Conservation (phyloP, 164 flowering plant species). For the Chloranthus sessilifolius region DNA sequence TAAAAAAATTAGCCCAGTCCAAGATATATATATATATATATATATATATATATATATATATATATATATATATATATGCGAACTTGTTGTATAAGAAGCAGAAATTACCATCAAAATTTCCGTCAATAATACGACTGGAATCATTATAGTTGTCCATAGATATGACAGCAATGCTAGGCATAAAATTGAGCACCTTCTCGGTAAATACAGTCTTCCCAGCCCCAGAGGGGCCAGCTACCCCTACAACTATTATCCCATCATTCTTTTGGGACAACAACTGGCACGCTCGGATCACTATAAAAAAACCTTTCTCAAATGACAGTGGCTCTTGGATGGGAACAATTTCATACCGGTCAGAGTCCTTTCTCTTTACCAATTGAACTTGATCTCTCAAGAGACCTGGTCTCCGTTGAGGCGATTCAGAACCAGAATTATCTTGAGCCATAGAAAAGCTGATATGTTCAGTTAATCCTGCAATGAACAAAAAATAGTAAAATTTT, state of each 20-base stretch:
- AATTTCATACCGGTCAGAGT: conserved; percentile 69
- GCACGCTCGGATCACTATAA: conserved; percentile 82
- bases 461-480: conserved; percentile 1
- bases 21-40: too few relatives aligned
- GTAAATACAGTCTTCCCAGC: conserved; percentile 96
- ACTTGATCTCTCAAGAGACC: conserved; percentile 89
- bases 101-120: conserved; percentile 90
- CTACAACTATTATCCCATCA: conserved; percentile 77
- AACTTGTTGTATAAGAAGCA: neutral
- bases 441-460: conserved; percentile 32
- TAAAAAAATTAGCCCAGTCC: too few relatives aligned
- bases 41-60: too few relatives aligned
- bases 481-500: neutral
- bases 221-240: conserved; percentile 96
- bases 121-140: conserved; percentile 83
- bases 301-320: conserved; percentile 95
- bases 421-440: conserved; percentile 36
- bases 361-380: conserved; percentile 60
- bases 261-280: conserved; percentile 83
- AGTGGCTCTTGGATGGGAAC: conserved; percentile 58
- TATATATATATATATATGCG: too few relatives aligned
- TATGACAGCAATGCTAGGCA: conserved; percentile 89
- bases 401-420: conserved; percentile 34
- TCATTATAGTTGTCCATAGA: conserved; percentile 98
- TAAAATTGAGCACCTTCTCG: conserved; percentile 81